Conservation (phyloP, 768 basidiomycete genomes). For the Erythrobasidium yunnanense region DNA sequence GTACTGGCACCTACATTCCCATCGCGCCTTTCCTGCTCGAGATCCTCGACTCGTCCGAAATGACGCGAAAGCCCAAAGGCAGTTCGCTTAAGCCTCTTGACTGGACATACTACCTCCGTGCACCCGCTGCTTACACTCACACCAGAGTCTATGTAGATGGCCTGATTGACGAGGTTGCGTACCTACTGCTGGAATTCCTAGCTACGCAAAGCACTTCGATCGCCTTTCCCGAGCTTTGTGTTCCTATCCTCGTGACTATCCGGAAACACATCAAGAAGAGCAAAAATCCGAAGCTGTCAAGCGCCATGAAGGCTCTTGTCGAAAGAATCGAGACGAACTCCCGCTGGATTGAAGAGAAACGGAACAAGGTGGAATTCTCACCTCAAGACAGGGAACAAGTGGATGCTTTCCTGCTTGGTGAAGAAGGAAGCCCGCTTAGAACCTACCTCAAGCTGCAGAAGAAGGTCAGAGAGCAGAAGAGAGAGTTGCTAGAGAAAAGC, state of each 20-base stretch:
- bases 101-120: constrained; percentile 72
- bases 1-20: constrained; percentile 76
- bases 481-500: constrained; percentile 42
- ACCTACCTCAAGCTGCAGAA: constrained; percentile 56
- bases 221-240: constrained; percentile 82
- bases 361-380: constrained; percentile 61
- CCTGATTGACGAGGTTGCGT: constrained; percentile 68
- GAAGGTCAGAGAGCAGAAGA: constrained; percentile 58
- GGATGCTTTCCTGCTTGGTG: constrained; percentile 50
- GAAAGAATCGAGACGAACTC: constrained; percentile 79
- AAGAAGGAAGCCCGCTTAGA: constrained; percentile 63
- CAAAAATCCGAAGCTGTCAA: constrained; percentile 47
- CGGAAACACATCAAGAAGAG: constrained; percentile 61
- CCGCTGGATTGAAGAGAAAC: constrained; percentile 61
- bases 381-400: constrained; percentile 64
- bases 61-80: constrained; percentile 60
- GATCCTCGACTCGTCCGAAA: constrained; percentile 65
- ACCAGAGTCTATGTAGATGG: constrained; percentile 77
- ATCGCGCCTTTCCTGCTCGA: constrained; percentile 76
- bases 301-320: constrained; percentile 59
- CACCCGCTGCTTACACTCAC: constrained; percentile 74
- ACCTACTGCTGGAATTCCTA: constrained; percentile 71
- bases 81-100: constrained; percentile 81
- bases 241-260: constrained; percentile 64
- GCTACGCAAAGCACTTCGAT: constrained; percentile 66